Evolutionary conservation across 2,329 filamentous ascomycete species (phyloP).

Genomic region (Acarospora socialis): DNA sequence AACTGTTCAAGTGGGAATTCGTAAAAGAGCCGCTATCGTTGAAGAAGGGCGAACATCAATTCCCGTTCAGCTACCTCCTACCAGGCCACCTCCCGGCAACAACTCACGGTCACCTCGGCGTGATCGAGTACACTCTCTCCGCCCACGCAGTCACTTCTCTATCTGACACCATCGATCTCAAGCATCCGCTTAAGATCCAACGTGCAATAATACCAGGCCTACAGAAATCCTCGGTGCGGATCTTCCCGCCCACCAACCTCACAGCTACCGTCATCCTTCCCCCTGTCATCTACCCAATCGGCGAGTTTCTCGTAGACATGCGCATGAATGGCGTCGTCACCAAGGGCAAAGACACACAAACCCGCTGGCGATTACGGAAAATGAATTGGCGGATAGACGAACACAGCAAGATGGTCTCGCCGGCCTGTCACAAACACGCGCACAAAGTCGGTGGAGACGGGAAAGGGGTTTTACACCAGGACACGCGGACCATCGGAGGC

Average conservation of each 20-base stretch:
- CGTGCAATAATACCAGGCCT: constrained; percentile 65
- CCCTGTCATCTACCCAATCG: constrained; percentile 72
- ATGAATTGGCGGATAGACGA: constrained; percentile 90
- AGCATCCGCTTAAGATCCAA: constrained; percentile 56
- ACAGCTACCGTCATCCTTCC: constrained; percentile 72
- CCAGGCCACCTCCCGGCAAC: constrained; percentile 74
- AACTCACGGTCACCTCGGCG: constrained; percentile 57
- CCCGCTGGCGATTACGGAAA: constrained; percentile 80
- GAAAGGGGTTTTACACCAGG: constrained; percentile 60
- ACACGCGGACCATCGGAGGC: constrained; percentile 62
- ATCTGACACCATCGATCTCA: constrained; percentile 49
- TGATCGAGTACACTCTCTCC: constrained; percentile 65
- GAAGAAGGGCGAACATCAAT: constrained; percentile 51
- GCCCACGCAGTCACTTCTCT: constrained; percentile 49
- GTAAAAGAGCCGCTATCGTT: constrained; percentile 39
- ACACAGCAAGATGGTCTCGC: constrained; percentile 61
- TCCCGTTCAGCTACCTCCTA: constrained; percentile 80
- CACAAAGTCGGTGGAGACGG: constrained; percentile 48
- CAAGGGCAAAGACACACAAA: constrained; percentile 53
- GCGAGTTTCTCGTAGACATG: constrained; percentile 64
- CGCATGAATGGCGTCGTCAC: constrained; percentile 75
- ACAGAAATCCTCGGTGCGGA: constrained; percentile 78
- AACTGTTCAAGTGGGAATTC: constrained; percentile 69
- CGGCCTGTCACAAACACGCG: constrained; percentile 64
- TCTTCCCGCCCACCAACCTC: constrained; percentile 93